These are phyloP conservation scores for Suillus lakei DNA, from an alignment of 768 basidiomycete species.

Conservation along the genomic window DNA sequence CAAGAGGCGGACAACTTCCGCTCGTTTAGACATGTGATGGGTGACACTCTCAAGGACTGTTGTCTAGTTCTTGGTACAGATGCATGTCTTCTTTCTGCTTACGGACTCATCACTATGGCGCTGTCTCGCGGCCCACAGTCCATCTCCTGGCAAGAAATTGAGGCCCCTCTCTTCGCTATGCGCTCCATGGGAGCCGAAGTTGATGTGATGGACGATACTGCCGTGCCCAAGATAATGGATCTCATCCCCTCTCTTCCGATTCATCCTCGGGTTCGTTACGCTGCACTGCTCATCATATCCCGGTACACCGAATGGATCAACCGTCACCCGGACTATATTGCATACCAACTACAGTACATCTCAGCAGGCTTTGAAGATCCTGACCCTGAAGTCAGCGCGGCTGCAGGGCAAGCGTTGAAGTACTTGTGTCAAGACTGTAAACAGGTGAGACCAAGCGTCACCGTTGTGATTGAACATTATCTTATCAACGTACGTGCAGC, in stretches of 20 bases:
- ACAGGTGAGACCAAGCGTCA: conserved; percentile 51
- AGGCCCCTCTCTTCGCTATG: conserved; percentile 97
- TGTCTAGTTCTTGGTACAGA: conserved; percentile 92
- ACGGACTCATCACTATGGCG: conserved; percentile 78
- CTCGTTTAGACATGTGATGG: conserved; percentile 96
- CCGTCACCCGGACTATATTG: conserved; percentile 85
- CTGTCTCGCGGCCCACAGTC: conserved; percentile 62
- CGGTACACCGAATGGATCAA: conserved; percentile 98
- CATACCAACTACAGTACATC: conserved; percentile 86
- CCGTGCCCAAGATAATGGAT: conserved; percentile 97
- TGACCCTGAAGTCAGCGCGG: conserved; percentile 85
- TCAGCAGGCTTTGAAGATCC: conserved; percentile 87
- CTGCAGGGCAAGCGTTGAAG: conserved; percentile 94
- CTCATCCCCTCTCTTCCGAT: conserved; percentile 86
- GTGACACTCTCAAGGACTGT: conserved; percentile 98
- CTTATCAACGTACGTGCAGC: conserved; percentile 47
- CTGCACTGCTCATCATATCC: conserved; percentile 91
- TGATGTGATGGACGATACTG: conserved; percentile 77
- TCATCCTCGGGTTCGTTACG: conserved; percentile 93
- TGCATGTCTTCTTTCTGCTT: conserved; percentile 78
- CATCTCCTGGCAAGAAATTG: conserved; percentile 93
- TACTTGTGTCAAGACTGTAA: conserved; percentile 98
- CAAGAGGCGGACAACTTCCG: conserved; percentile 96
- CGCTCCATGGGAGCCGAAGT: conserved; percentile 97
- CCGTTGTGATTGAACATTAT: background rate